These are phyloP conservation scores for Aspergillus panamensis DNA, from an alignment of 495 filamentous ascomycete species.

Conservation along the genomic window DNA sequence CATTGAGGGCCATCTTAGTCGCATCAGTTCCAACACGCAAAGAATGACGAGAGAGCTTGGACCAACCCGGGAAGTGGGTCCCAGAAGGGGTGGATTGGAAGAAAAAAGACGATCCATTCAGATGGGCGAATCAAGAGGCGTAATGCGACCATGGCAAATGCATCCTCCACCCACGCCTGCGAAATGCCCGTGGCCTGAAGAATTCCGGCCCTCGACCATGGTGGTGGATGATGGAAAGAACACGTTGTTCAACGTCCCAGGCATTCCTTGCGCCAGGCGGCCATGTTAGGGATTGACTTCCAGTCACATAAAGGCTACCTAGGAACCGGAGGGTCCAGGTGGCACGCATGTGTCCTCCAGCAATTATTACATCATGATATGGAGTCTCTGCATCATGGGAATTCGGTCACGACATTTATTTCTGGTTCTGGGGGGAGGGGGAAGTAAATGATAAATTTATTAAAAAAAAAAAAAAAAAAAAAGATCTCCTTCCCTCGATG, in stretches of 20 bases:
- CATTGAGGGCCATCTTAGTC: not conserved
- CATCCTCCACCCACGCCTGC: conserved; percentile 15
- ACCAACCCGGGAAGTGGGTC: conserved; percentile 27
- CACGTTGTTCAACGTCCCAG: conserved; percentile 15
- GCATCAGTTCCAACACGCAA: not conserved
- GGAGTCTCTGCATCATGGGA: conserved; percentile 18
- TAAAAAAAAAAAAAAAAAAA: no score
- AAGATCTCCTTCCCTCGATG: no score
- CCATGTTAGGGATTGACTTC: conserved; percentile 14
- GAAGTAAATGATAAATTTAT: no score
- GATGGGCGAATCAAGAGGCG: conserved; percentile 8
- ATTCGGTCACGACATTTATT: not conserved
- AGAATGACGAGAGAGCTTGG: conserved; percentile 10
- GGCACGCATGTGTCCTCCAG: not conserved
- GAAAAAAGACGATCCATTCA: conserved; percentile 13
- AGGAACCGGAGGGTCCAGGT: not conserved
- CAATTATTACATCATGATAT: conserved; percentile 17
- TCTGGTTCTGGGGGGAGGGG: no score
- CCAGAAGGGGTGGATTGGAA: conserved; percentile 3
- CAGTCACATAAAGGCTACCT: not conserved
- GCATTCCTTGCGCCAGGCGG: conserved; percentile 1
- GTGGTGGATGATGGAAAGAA: conserved; percentile 5
- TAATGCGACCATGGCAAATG: conserved; percentile 13
- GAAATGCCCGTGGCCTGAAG: conserved; percentile 22
- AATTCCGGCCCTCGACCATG: conserved; percentile 14